Evolutionary conservation across 2,329 filamentous ascomycete genomes (phyloP), one percentile per base, ranked within the genome.

Genomic region (Graphilbum fragrans): DNA sequence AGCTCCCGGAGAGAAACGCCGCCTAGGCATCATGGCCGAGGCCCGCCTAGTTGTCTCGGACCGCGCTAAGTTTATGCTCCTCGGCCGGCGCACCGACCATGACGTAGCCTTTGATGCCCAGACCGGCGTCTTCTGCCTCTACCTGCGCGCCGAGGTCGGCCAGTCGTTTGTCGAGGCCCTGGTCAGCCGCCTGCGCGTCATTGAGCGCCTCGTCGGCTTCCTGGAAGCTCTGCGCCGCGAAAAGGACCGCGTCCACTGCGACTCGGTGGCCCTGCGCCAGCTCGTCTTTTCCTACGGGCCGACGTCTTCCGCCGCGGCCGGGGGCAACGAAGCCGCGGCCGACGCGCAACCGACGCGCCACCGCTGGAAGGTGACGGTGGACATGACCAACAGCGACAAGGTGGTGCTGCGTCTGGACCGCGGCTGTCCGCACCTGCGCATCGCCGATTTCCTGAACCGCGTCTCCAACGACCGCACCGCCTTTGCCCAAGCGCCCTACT

Each of bases 141-240:
- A 70, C 8, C 61, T 86, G 31, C 66, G 70, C 10, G 70, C 74
- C 1, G 61, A 65, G 2, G 70, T 81, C 36, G 79, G 79, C 18
- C 62, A 66, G 35, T 65, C 77, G 1, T 67, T 81, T 14, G 58
- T 86, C 4, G 65, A 70, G 4, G 61, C 66, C n/a, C 65, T 87
- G 18, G 64, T 67, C 46, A 64, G 69, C 39, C 70, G 78, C 22
- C 64, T 87, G 36, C 70, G 75, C 49, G 73, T 77, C 12, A 73
- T 92, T 43, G 76, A 83, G 52, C 74, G 80, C 18, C 67, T 92
- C 22, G 77, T 86, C 32, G 71, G 72, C 35, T 85, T 84, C 52
- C 66, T 86, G 21, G 71, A 77, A 35, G 76, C 80, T 2, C 72
- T 88, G 47, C 65, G 75, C 41, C 63, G 66, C 47, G 66, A 73